phyloP scores from a whole-genome alignment of 2,329 filamentous ascomycete species.

The Calonectria crousiana region DNA sequence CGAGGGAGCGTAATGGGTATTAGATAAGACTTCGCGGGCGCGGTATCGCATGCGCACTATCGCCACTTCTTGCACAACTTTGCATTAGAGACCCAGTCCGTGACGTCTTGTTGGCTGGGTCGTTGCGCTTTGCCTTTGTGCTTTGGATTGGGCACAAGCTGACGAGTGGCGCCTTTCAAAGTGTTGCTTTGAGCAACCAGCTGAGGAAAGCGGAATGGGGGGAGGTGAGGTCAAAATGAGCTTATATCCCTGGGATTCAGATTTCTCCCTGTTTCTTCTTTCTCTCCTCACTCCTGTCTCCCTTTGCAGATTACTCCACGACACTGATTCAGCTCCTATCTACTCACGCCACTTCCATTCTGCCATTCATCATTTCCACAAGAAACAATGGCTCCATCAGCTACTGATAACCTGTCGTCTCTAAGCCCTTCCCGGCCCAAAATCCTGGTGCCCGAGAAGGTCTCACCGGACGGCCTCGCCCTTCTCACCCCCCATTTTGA shows the following conservation, averaged over 20 bases:
- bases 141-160: conserved; percentile 12
- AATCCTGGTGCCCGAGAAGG: conserved; percentile 83
- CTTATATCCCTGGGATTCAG: conserved; percentile 27
- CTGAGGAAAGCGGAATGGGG: conserved; percentile 20
- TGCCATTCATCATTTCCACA: not conserved
- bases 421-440: conserved; percentile 46
- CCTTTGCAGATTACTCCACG: conserved; percentile 25
- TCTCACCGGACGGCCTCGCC: conserved; percentile 82
- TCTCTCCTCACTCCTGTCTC: conserved; percentile 1
- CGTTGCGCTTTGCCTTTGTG: not conserved
- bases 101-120: not conserved
- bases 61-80: not conserved
- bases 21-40: not conserved
- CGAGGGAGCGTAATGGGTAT: conserved; percentile 13
- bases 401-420: conserved; percentile 38
- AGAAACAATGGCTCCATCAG: conserved; percentile 44
- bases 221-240: conserved; percentile 22
- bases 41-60: not conserved
- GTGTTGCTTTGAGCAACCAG: not conserved
- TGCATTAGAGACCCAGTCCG: conserved; percentile 13
- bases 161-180: conserved; percentile 8
- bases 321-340: not conserved
- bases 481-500: conserved; percentile 75
- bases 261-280: conserved; percentile 34
- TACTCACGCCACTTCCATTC: not conserved